phyloP scores from a whole-genome alignment of 1,139 yeast species.

The Spathaspora sp. region DNA sequence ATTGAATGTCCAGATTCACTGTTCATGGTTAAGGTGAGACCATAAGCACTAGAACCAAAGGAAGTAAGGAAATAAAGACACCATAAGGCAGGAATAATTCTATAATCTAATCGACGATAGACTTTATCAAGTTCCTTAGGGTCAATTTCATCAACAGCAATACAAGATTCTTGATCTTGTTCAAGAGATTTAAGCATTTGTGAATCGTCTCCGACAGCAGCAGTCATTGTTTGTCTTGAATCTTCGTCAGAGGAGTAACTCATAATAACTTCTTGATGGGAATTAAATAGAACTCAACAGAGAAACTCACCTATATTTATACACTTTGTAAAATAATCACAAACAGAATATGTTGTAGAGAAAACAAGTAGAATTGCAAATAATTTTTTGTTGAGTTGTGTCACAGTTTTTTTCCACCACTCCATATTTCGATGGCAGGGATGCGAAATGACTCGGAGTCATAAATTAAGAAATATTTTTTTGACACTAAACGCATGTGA shows the following conservation, averaged over 20 bases:
- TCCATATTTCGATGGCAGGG: not conserved
- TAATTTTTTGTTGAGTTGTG: not conserved
- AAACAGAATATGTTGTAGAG: not conserved
- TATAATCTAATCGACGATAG: slow-evolving; percentile 63
- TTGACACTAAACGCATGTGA: not conserved
- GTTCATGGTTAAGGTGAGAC: slow-evolving; percentile 83
- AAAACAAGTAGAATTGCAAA: not conserved
- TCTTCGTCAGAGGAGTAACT: slow-evolving; percentile 6
- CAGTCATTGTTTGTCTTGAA: slow-evolving; percentile 4
- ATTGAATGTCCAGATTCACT: slow-evolving; percentile 61
- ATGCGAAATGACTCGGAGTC: slow-evolving; percentile 13
- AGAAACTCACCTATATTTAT: not conserved
- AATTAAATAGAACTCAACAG: not conserved
- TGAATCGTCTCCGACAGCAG: not conserved
- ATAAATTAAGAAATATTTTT: slow-evolving; percentile 3
- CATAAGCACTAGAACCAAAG: slow-evolving; percentile 76
- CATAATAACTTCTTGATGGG: not conserved
- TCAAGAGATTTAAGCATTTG: slow-evolving; percentile 7
- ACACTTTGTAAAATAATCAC: not conserved
- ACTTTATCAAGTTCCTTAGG: slow-evolving; percentile 26
- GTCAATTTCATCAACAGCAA: slow-evolving; percentile 1
- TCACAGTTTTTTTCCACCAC: not conserved
- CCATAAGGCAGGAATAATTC: slow-evolving; percentile 87
- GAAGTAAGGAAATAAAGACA: slow-evolving; percentile 74
- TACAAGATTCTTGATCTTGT: not conserved